Percentiles rank a stretch among this genome's conserved stretches.
Evolutionary conservation across 495 filamentous ascomycete genomes (phyloP).

Genomic region (Tuber brumale): DNA sequence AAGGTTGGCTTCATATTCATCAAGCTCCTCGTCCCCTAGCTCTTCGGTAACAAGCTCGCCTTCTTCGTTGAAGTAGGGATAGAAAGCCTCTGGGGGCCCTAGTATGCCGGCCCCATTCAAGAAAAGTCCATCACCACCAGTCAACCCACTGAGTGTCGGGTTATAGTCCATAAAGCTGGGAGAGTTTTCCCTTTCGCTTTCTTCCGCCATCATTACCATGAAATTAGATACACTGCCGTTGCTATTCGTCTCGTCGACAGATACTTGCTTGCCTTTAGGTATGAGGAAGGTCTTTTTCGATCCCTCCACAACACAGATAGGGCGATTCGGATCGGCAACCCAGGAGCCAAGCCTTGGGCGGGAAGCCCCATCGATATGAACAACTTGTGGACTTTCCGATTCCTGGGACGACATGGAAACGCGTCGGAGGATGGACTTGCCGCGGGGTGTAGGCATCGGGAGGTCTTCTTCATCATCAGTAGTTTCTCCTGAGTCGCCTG

Average conservation of each 20-base stretch:
- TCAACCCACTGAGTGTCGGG: slow-evolving; percentile 32
- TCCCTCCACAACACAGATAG: slow-evolving; percentile 41
- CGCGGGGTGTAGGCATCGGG: slow-evolving; percentile 38
- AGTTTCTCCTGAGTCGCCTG: slow-evolving; percentile 36
- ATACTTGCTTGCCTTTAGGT: slow-evolving; percentile 21
- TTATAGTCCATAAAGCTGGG: slow-evolving; percentile 22
- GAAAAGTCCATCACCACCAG: slow-evolving; percentile 22
- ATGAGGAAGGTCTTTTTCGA: slow-evolving; percentile 39
- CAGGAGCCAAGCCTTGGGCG: slow-evolving; percentile 36
- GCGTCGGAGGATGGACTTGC: slow-evolving; percentile 39
- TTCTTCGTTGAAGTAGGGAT: slow-evolving; percentile 20
- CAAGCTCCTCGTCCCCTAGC: slow-evolving; percentile 30
- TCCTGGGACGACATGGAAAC: slow-evolving; percentile 27
- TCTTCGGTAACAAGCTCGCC: slow-evolving; percentile 23
- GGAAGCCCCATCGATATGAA: slow-evolving; percentile 29
- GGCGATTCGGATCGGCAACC: slow-evolving; percentile 39
- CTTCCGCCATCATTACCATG: slow-evolving; percentile 26
- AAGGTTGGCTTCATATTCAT: slow-evolving; percentile 35
- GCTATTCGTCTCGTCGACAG: slow-evolving; percentile 16
- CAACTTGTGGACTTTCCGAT: slow-evolving; percentile 34
- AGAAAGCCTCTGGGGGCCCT: slow-evolving; percentile 27
- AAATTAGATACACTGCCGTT: slow-evolving; percentile 16
- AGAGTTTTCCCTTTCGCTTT: slow-evolving; percentile 38
- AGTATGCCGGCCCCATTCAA: slow-evolving; percentile 30
- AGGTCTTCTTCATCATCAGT: slow-evolving; percentile 42